phyloP scores from a whole-genome alignment of 768 basidiomycete species.

The Hericium alpestre region DNA sequence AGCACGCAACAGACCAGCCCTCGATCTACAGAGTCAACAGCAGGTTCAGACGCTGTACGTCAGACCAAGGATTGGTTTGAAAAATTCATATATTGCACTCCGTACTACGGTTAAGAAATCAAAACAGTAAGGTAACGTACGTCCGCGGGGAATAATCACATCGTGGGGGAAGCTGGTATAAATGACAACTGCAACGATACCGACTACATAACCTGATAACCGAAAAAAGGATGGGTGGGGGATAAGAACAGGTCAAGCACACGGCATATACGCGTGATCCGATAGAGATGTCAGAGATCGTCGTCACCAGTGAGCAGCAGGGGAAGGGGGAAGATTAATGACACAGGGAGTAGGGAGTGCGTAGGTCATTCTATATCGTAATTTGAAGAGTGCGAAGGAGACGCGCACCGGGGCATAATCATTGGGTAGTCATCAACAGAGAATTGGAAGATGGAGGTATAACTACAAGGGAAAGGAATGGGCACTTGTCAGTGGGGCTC shows the following conservation, averaged over 20 bases:
- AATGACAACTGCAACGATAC: neutral
- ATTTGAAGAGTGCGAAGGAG: neutral
- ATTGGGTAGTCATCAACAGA: neutral
- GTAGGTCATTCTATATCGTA: neutral
- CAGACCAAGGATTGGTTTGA: neutral
- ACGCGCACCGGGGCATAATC: neutral
- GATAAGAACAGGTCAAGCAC: neutral
- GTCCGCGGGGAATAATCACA: neutral
- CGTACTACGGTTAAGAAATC: constrained; percentile 1
- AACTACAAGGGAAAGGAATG: neutral
- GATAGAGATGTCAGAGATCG: neutral
- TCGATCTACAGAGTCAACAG: too few relatives aligned
- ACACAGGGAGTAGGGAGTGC: neutral
- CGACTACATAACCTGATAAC: neutral
- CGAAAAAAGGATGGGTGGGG: neutral
- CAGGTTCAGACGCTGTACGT: too few relatives aligned
- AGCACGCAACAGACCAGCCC: too few relatives aligned
- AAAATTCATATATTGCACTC: neutral
- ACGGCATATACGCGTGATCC: neutral
- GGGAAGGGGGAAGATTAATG: neutral
- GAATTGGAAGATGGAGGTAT: neutral
- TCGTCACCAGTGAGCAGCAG: neutral
- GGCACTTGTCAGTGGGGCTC: neutral
- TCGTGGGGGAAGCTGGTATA: constrained; percentile 3
- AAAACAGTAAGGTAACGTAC: constrained; percentile 2